Conservation (phyloP, 805 yeast species). For the Zygoascus bituminiphila region DNA sequence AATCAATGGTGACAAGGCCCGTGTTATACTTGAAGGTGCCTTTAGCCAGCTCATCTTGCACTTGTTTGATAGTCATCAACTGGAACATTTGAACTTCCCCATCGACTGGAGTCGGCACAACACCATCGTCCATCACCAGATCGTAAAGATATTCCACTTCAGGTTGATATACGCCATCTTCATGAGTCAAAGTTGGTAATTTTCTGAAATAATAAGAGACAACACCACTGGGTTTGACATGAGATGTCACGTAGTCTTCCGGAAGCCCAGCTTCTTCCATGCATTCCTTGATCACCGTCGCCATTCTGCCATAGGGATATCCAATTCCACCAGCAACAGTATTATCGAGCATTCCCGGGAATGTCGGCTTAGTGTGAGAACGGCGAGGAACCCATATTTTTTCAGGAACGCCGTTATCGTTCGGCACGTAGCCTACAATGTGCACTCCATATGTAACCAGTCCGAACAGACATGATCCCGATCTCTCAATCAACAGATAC, state of each 20-base stretch:
- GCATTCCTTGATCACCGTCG: slow-evolving; percentile 79
- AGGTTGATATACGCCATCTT: slow-evolving; percentile 65
- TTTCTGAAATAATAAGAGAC: slow-evolving; percentile 45
- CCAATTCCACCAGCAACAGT: slow-evolving; percentile 95
- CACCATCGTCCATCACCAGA: slow-evolving; percentile 41
- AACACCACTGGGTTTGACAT: slow-evolving; percentile 50
- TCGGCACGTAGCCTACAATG: slow-evolving; percentile 65
- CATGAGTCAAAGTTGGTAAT: slow-evolving; percentile 12
- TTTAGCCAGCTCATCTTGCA: slow-evolving; percentile 38
- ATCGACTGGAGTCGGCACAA: slow-evolving; percentile 53
- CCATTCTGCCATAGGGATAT: slow-evolving; percentile 62
- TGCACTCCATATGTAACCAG: slow-evolving; percentile 88
- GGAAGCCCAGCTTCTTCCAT: slow-evolving; percentile 83
- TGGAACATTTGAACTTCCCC: slow-evolving; percentile 70
- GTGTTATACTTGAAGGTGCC: slow-evolving; percentile 87
- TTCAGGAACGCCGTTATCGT: slow-evolving; percentile 36
- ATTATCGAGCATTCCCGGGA: slow-evolving; percentile 85
- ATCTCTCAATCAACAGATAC: slow-evolving; percentile 69
- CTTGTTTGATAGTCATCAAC: slow-evolving; percentile 53
- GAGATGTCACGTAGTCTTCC: slow-evolving; percentile 39
- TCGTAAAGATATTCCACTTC: slow-evolving; percentile 83
- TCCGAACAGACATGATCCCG: slow-evolving; percentile 74
- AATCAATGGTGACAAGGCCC: slow-evolving; percentile 70
- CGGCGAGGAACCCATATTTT: slow-evolving; percentile 76
- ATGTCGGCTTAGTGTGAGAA: slow-evolving; percentile 70